Evolutionary conservation across 2,329 filamentous ascomycete genomes (phyloP).

Genomic region (Exophiala xenobiotica): DNA sequence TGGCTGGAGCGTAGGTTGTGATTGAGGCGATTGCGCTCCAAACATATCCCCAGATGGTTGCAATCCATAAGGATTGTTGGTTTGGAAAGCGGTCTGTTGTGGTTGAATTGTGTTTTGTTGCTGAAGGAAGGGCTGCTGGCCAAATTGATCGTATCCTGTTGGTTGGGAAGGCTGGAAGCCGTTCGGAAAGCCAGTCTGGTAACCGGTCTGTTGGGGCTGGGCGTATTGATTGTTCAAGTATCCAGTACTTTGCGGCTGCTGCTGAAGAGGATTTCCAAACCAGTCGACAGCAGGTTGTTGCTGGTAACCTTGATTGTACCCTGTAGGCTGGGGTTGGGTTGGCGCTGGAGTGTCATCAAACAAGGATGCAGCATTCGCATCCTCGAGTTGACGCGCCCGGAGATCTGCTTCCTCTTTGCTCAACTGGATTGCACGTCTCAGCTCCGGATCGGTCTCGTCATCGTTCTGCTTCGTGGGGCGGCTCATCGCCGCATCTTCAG

Average conservation of each 20-base stretch:
- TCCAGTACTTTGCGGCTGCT: slow-evolving; percentile 67
- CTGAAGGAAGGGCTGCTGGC: slow-evolving; percentile 46
- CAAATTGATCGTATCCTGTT: slow-evolving; percentile 39
- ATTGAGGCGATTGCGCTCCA: slow-evolving; percentile 43
- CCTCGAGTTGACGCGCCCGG: slow-evolving; percentile 80
- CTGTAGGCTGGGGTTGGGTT: slow-evolving; percentile 73
- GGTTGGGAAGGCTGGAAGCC: slow-evolving; percentile 68
- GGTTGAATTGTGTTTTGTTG: slow-evolving; percentile 55
- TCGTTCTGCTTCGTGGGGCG: too few relatives aligned
- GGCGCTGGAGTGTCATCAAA: slow-evolving; percentile 75
- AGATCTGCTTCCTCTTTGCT: slow-evolving; percentile 89
- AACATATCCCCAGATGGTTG: slow-evolving; percentile 37
- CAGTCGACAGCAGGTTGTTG: slow-evolving; percentile 96
- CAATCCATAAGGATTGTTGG: slow-evolving; percentile 61
- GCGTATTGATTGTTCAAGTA: slow-evolving; percentile 67
- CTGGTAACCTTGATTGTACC: slow-evolving; percentile 95
- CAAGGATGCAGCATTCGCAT: slow-evolving; percentile 78
- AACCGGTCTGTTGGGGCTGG: slow-evolving; percentile 66
- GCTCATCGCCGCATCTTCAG: too few relatives aligned
- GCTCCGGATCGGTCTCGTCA: slow-evolving; percentile 81
- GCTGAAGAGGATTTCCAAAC: slow-evolving; percentile 91
- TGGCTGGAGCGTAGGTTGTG: slow-evolving; percentile 60
- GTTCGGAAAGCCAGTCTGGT: slow-evolving; percentile 67
- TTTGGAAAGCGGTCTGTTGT: slow-evolving; percentile 59
- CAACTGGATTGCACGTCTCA: slow-evolving; percentile 90